These are phyloP conservation scores for Backusella psychrophila DNA, from an alignment of 192 early-diverging fungal genomes.

Conservation along the genomic window DNA sequence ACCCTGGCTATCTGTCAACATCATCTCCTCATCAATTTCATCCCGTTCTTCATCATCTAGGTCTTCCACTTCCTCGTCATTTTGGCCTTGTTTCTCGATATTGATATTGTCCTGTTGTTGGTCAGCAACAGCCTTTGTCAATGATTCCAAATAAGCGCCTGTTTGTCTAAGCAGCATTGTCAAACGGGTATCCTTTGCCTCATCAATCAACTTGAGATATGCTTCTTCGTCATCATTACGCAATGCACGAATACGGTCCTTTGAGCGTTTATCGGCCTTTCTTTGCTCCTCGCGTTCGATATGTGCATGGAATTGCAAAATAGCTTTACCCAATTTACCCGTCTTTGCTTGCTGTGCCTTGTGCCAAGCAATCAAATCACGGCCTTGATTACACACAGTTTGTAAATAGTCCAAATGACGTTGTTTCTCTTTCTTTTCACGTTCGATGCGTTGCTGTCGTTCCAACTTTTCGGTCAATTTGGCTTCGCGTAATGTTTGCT, in stretches of 20 bases:
- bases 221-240: slow-evolving; percentile 97
- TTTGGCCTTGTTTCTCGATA: slow-evolving; percentile 40
- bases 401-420: slow-evolving; percentile 79
- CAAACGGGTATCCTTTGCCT: slow-evolving; percentile 95
- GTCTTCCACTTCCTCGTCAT: slow-evolving; percentile 23
- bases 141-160: slow-evolving; percentile 75
- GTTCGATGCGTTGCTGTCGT: slow-evolving; percentile 81
- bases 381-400: slow-evolving; percentile 72
- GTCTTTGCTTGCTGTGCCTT: slow-evolving; percentile 65
- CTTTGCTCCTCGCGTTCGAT: slow-evolving; percentile 93
- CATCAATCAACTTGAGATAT: slow-evolving; percentile 90
- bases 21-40: slow-evolving; percentile 36
- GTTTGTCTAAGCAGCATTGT: slow-evolving; percentile 89
- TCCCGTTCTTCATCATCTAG: background rate
- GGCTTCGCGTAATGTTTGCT: slow-evolving; percentile 78
- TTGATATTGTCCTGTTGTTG: slow-evolving; percentile 69
- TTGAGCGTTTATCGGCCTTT: slow-evolving; percentile 73
- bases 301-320: slow-evolving; percentile 73
- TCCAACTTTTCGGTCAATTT: slow-evolving; percentile 88
- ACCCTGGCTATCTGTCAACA: slow-evolving; percentile 38
- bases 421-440: slow-evolving; percentile 83
- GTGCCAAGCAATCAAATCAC: slow-evolving; percentile 72
- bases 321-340: slow-evolving; percentile 71
- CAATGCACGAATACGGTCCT: slow-evolving; percentile 95
- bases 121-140: slow-evolving; percentile 80